phyloP scores from a whole-genome alignment of 2,329 filamentous ascomycete genomes.

The Xylariaceae sp. region DNA sequence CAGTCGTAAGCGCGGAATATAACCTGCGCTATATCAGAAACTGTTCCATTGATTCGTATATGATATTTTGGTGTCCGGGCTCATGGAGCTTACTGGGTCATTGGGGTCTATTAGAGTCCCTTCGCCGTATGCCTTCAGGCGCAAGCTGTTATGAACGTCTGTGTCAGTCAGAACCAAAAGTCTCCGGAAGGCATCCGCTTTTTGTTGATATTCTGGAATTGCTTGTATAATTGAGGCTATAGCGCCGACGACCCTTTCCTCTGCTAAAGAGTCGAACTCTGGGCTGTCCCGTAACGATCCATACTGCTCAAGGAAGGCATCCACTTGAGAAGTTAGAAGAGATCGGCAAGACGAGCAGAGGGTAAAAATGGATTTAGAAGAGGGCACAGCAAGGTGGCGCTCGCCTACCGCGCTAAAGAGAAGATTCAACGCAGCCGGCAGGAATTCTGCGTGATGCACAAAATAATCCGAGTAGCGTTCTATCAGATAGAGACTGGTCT shows the following conservation, averaged over 20 bases:
- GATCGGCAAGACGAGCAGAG: constrained; percentile 76
- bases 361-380: constrained; percentile 73
- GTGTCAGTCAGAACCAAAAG: constrained; percentile 64
- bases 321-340: constrained; percentile 67
- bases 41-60: constrained; percentile 24
- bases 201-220: constrained; percentile 59
- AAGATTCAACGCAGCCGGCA: constrained; percentile 73
- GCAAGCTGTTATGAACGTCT: constrained; percentile 56
- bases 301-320: constrained; percentile 73
- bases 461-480: constrained; percentile 79
- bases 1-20: constrained; percentile 35
- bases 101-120: constrained; percentile 26
- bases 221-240: constrained; percentile 78
- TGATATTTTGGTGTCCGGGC: constrained; percentile 18
- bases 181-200: constrained; percentile 56
- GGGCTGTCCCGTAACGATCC: constrained; percentile 60
- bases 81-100: constrained; percentile 33
- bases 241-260: constrained; percentile 73
- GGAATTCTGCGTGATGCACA: constrained; percentile 65
- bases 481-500: constrained; percentile 71
- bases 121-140: constrained; percentile 38
- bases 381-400: constrained; percentile 62
- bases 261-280: constrained; percentile 68
- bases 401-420: constrained; percentile 72
- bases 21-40: constrained; percentile 28